These are phyloP conservation scores for Amaranthus tricolor DNA, from an alignment of 179 eudicot species.

Conservation along the genomic window DNA sequence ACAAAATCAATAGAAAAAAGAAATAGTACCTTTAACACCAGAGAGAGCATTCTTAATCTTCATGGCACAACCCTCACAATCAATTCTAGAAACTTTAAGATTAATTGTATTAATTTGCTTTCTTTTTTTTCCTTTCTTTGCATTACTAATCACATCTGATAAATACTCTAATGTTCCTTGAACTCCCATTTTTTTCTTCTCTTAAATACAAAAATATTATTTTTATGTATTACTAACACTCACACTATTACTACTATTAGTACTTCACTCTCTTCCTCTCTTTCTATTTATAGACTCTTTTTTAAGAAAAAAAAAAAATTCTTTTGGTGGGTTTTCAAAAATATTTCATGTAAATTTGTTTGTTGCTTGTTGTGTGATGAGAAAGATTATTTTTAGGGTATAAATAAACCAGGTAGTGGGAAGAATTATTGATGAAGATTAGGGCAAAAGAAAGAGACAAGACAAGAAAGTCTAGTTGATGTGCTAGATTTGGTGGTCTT, in stretches of 20 bases:
- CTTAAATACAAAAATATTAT: background rate
- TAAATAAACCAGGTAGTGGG: constrained; percentile 1
- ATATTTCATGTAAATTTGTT: too few relatives aligned
- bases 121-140: constrained; percentile 49
- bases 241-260: too few relatives aligned
- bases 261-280: too few relatives aligned
- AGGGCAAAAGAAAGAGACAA: constrained; percentile 5
- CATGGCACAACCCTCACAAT: constrained; percentile 68
- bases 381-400: too few relatives aligned
- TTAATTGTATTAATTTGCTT: constrained; percentile 54
- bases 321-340: too few relatives aligned
- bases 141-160: constrained; percentile 44
- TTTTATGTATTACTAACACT: background rate
- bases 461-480: constrained; percentile 22
- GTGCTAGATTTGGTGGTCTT: constrained; percentile 29
- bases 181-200: constrained; percentile 47
- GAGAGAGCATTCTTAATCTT: constrained; percentile 67
- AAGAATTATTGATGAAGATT: constrained; percentile 22
- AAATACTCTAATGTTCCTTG: constrained; percentile 64
- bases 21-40: constrained; percentile 53
- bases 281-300: too few relatives aligned
- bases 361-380: too few relatives aligned
- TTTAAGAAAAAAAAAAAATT: too few relatives aligned
- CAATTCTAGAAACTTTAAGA: constrained; percentile 63
- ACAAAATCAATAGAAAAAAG: background rate